These are phyloP conservation scores for Alternaria gaisen DNA, from an alignment of 2,329 filamentous ascomycete species.

Conservation along the genomic window DNA sequence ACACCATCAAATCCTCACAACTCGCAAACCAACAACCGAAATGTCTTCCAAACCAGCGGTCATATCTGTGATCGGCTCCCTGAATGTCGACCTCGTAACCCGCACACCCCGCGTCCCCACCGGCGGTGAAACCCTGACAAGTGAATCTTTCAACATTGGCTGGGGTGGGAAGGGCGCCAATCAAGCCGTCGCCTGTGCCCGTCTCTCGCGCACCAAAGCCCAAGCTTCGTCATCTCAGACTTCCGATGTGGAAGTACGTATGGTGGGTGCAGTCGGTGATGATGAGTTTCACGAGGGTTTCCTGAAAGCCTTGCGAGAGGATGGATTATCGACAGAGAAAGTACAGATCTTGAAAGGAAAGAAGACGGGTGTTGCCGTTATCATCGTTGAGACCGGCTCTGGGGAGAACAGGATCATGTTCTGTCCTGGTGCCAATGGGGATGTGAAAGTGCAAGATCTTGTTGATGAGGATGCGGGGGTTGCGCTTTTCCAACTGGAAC, in stretches of 20 bases:
- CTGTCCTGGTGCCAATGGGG: slow-evolving; percentile 58
- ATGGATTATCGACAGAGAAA: slow-evolving; percentile 54
- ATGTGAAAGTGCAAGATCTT: slow-evolving; percentile 49
- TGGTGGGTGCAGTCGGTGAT: slow-evolving; percentile 61
- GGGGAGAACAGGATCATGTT: slow-evolving; percentile 62
- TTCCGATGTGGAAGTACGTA: slow-evolving; percentile 55
- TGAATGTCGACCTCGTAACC: slow-evolving; percentile 94
- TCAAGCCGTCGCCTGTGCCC: slow-evolving; percentile 88
- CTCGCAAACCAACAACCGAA: background rate
- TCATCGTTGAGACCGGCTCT: slow-evolving; percentile 58
- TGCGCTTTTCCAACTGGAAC: slow-evolving; percentile 59
- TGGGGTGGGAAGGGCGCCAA: slow-evolving; percentile 95
- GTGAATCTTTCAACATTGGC: slow-evolving; percentile 78
- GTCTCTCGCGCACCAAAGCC: slow-evolving; percentile 70
- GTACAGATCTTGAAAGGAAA: slow-evolving; percentile 53
- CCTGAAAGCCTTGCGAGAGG: slow-evolving; percentile 54
- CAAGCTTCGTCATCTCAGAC: slow-evolving; percentile 33
- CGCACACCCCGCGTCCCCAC: slow-evolving; percentile 83
- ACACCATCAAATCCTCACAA: slow-evolving; percentile 1
- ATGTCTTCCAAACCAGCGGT: slow-evolving; percentile 49
- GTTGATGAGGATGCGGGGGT: slow-evolving; percentile 54
- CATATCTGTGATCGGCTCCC: slow-evolving; percentile 88
- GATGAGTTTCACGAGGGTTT: slow-evolving; percentile 55
- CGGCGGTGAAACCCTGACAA: slow-evolving; percentile 87
- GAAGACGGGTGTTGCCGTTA: slow-evolving; percentile 60